Conservation (phyloP, 129 eudicot species). For the Flaveria trinervia region DNA sequence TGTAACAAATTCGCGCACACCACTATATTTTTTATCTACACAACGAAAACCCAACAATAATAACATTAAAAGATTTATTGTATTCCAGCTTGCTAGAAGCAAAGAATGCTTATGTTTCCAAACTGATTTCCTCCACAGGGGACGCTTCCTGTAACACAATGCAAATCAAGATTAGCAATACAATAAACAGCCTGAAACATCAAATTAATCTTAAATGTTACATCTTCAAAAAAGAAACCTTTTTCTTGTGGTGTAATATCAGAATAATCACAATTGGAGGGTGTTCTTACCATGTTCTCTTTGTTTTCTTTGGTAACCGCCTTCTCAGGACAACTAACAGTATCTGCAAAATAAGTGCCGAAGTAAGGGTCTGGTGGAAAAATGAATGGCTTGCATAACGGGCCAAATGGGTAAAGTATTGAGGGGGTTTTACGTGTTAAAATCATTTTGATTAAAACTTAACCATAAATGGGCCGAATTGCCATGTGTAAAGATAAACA, state of each 20-base stretch:
- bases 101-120: conserved; percentile 26
- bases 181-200: neutral
- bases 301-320: conserved; percentile 55
- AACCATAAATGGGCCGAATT: neutral
- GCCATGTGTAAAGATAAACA: neutral
- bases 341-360: neutral
- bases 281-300: conserved; percentile 63
- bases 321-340: conserved; percentile 13
- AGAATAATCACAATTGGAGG: neutral
- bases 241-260: neutral
- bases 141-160: conserved; percentile 48
- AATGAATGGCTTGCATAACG: neutral
- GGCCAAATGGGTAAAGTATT: neutral
- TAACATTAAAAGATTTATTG: conserved; percentile 42
- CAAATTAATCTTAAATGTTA: neutral
- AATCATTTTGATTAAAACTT: no score
- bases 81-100: conserved; percentile 14
- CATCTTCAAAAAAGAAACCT: neutral
- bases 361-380: neutral
- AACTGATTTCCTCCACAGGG: conserved; percentile 39
- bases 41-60: conserved; percentile 45
- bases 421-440: neutral
- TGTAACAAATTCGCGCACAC: conserved; percentile 37
- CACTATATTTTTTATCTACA: conserved; percentile 45
- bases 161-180: conserved; percentile 4